These are phyloP conservation scores for Closterium sp. DNA, from an alignment of 139 green algal genomes.

Conservation along the genomic window DNA sequence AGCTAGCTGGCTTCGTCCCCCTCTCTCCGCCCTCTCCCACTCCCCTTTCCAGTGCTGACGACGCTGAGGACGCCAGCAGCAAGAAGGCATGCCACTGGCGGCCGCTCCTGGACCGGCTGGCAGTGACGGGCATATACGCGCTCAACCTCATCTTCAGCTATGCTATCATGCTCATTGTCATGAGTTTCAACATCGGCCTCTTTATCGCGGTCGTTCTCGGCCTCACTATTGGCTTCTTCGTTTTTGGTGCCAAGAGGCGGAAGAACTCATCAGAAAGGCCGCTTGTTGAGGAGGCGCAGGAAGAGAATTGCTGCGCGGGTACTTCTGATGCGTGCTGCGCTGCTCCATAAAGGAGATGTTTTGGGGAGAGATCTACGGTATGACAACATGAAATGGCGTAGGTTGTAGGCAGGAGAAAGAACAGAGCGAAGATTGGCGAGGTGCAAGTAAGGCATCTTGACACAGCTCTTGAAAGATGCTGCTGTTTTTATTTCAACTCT, in stretches of 20 bases:
- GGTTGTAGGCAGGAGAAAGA: too few relatives aligned
- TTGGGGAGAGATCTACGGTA: too few relatives aligned
- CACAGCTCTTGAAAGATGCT: too few relatives aligned
- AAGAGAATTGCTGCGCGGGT: neutral
- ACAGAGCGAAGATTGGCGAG: too few relatives aligned
- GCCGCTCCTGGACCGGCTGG: neutral
- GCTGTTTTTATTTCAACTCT: too few relatives aligned
- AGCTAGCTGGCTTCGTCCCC: too few relatives aligned
- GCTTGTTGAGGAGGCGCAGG: neutral
- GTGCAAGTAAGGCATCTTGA: too few relatives aligned
- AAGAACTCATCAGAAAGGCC: neutral
- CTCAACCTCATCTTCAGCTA: constrained; percentile 25
- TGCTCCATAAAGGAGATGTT: neutral
- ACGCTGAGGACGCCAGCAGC: too few relatives aligned
- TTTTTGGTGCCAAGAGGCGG: constrained; percentile 17
- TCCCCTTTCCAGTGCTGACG: too few relatives aligned
- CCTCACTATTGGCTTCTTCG: constrained; percentile 25
- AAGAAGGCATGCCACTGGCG: too few relatives aligned
- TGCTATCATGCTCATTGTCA: constrained; percentile 33
- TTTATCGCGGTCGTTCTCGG: constrained; percentile 32
- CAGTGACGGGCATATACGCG: constrained; percentile 5
- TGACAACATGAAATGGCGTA: too few relatives aligned
- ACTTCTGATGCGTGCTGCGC: neutral
- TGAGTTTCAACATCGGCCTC: constrained; percentile 40
- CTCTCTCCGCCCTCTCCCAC: too few relatives aligned